phyloP scores from a whole-genome alignment of 2,329 filamentous ascomycete genomes.

The Fusarium sororula region DNA sequence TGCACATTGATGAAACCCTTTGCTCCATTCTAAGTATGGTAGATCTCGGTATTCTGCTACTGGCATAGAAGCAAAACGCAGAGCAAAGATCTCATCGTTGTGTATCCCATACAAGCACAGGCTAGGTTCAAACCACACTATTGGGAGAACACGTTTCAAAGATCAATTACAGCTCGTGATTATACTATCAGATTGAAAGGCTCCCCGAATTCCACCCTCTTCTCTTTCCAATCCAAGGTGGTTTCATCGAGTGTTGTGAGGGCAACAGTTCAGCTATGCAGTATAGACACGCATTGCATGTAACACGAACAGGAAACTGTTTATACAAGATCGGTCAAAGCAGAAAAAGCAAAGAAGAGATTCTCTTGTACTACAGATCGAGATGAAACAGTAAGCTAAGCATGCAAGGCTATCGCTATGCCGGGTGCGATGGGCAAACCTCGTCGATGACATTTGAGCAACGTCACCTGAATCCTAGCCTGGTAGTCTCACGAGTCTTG shows the following conservation, averaged over 20 bases:
- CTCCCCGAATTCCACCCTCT: too few species aligned
- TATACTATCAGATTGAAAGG: neutral
- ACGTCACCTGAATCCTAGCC: too few species aligned
- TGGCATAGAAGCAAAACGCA: neutral
- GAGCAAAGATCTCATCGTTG: neutral
- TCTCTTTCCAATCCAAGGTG: neutral
- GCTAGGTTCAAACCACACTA: neutral
- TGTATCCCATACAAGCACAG: neutral
- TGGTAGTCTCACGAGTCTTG: neutral
- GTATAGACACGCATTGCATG: neutral
- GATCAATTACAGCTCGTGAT: neutral
- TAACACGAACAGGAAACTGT: neutral
- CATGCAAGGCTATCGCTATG: neutral
- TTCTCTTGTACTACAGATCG: neutral
- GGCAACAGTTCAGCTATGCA: neutral
- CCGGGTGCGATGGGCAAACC: too few species aligned
- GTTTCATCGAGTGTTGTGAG: neutral
- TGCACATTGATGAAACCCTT: neutral
- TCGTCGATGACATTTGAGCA: neutral
- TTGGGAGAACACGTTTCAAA: neutral
- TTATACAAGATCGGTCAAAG: neutral
- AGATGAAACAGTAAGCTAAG: neutral
- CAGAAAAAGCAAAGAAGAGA: fast-evolving
- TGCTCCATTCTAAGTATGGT: neutral
- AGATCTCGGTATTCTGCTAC: neutral